phyloP scores from a whole-genome alignment of 164 flowering plant species.

The Magnolia sinica region DNA sequence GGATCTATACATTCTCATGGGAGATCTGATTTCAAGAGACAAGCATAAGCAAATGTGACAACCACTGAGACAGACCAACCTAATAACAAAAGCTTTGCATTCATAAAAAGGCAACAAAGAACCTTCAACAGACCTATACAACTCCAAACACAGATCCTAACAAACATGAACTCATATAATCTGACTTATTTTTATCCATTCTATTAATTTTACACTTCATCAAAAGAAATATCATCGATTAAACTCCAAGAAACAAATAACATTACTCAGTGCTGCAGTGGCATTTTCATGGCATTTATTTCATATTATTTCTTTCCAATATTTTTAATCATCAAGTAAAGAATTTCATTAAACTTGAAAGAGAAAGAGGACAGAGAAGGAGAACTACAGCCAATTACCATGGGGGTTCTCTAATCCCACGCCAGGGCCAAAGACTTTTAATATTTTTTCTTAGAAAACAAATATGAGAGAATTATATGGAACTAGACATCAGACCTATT shows the following conservation, averaged over 20 bases:
- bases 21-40: background rate
- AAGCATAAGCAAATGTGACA: background rate
- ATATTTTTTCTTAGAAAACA: too few species aligned
- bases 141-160: background rate
- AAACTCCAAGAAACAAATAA: background rate
- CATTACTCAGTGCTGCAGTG: background rate
- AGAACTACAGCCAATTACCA: too few species aligned
- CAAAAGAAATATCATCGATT: background rate
- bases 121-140: background rate
- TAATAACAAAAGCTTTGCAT: background rate
- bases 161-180: background rate
- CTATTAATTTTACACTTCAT: background rate
- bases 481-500: too few species aligned
- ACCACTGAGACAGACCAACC: background rate
- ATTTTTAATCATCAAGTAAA: too few species aligned
- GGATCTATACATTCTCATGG: background rate
- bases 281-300: too few species aligned
- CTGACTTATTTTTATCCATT: background rate
- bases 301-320: too few species aligned
- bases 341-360: too few species aligned
- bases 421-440: too few species aligned
- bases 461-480: too few species aligned
- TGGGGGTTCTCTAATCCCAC: too few species aligned
- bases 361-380: too few species aligned
- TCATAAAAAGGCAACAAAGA: background rate